Percentiles rank a stretch among this genome's conserved stretches.
These are phyloP conservation scores for Lentinula novae-zelandiae DNA, from an alignment of 1,284 basidiomycete genomes.

Conservation along the genomic window DNA sequence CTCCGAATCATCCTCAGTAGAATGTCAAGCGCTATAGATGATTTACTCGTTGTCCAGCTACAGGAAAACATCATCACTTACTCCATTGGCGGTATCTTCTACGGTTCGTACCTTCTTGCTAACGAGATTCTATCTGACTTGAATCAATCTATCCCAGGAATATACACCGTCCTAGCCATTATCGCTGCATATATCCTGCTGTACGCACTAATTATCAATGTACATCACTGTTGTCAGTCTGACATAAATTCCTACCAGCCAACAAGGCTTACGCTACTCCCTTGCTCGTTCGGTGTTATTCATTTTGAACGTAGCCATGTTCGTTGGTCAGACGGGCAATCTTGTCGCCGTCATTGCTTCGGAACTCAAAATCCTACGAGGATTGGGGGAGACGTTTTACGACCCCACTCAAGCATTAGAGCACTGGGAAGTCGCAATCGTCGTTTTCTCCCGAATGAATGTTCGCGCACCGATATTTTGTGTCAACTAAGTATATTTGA, in stretches of 20 bases:
- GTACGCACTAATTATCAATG: background rate
- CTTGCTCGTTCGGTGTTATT: background rate
- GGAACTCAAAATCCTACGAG: background rate
- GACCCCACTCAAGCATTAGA: background rate
- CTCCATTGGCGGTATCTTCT: background rate
- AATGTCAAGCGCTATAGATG: background rate
- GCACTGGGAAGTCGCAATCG: constrained; percentile 1
- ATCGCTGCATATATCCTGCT: background rate
- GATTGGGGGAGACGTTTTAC: background rate
- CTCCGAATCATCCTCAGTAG: background rate
- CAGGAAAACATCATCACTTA: background rate
- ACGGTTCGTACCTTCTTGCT: background rate
- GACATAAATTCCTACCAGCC: background rate
- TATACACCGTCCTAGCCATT: background rate
- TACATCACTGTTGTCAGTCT: background rate
- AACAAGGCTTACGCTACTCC: background rate
- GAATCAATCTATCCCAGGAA: background rate
- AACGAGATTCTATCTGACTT: background rate
- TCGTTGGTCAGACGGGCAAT: background rate
- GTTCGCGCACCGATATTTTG: background rate
- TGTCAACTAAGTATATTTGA: background rate
- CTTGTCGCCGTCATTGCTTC: background rate
- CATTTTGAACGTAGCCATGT: background rate
- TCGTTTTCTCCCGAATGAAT: constrained; percentile 6
- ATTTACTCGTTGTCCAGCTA: background rate